Evolutionary conservation across 768 basidiomycete species (phyloP).

Genomic region (Scleroderma citrinum): DNA sequence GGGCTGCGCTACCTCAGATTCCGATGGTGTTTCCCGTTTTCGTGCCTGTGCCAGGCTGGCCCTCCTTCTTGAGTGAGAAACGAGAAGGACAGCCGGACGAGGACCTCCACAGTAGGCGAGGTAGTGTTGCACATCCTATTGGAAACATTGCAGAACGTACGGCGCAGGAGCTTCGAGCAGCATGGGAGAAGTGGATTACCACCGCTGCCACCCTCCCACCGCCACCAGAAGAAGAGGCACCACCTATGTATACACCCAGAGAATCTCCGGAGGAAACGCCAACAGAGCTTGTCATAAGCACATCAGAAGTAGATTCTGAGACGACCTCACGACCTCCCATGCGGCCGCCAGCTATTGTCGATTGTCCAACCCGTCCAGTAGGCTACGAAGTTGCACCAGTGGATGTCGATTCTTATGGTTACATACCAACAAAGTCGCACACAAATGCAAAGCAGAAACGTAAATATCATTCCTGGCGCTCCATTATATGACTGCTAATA

Average conservation of each 20-base stretch:
- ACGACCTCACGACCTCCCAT: conserved; percentile 10
- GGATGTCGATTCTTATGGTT: conserved; percentile 64
- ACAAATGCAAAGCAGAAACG: conserved; percentile 61
- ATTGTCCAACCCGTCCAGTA: conserved; percentile 36
- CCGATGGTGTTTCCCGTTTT: conserved; percentile 78
- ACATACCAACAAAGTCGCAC: conserved; percentile 45
- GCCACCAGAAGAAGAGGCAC: conserved; percentile 46
- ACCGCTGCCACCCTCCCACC: conserved; percentile 43
- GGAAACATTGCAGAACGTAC: conserved; percentile 41
- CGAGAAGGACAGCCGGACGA: conserved; percentile 29
- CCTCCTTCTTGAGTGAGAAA: conserved; percentile 53
- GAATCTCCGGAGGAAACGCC: conserved; percentile 24
- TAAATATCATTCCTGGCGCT: conserved; percentile 25
- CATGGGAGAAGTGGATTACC: conserved; percentile 75
- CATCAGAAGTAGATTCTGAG: background rate
- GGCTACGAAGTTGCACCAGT: conserved; percentile 44
- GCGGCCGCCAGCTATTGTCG: conserved; percentile 22
- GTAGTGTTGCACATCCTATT: conserved; percentile 30
- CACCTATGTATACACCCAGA: conserved; percentile 70
- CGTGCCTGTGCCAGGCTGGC: conserved; percentile 62
- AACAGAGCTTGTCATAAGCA: conserved; percentile 1
- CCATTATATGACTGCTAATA: background rate
- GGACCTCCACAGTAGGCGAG: conserved; percentile 27
- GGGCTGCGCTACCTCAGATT: conserved; percentile 58
- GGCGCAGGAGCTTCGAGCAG: conserved; percentile 59